Evolutionary conservation across 352 stramenopile genomes (phyloP).

Genomic region (Globisporangium cystogenes): DNA sequence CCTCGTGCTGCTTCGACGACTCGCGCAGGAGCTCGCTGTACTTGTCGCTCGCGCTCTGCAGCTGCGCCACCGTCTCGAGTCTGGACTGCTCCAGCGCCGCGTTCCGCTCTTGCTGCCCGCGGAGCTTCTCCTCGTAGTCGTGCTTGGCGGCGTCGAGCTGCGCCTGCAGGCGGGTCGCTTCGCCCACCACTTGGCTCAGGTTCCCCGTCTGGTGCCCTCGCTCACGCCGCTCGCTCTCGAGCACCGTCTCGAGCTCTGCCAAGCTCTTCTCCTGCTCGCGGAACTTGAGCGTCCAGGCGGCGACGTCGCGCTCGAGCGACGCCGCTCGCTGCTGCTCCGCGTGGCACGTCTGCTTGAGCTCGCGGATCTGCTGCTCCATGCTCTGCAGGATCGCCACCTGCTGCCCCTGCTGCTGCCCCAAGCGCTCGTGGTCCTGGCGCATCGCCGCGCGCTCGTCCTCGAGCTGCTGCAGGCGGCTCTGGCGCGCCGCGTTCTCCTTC

Average conservation of each 20-base stretch:
- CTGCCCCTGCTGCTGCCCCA: slow-evolving; percentile 32
- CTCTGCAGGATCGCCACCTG: slow-evolving; percentile 29
- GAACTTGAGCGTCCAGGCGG: slow-evolving; percentile 30
- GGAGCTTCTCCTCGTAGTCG: slow-evolving; percentile 49
- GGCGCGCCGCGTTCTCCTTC: slow-evolving; percentile 33
- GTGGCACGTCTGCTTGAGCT: slow-evolving; percentile 39
- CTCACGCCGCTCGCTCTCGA: slow-evolving; percentile 14
- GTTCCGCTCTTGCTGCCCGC: slow-evolving; percentile 33
- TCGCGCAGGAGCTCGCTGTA: slow-evolving; percentile 22
- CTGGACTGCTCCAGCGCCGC: slow-evolving; percentile 31
- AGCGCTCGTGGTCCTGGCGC: slow-evolving; percentile 34
- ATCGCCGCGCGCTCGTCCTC: slow-evolving; percentile 31
- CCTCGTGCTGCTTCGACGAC: slow-evolving; percentile 30
- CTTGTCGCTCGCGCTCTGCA: slow-evolving; percentile 28
- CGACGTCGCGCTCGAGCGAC: slow-evolving; percentile 28
- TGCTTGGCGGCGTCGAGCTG: slow-evolving; percentile 31
- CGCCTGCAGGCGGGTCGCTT: slow-evolving; percentile 38
- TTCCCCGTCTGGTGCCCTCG: slow-evolving; percentile 21
- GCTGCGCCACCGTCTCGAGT: slow-evolving; percentile 26
- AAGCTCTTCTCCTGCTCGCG: slow-evolving; percentile 26
- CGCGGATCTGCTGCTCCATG: slow-evolving; percentile 36
- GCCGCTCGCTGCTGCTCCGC: slow-evolving; percentile 21
- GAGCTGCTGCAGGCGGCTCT: slow-evolving; percentile 37
- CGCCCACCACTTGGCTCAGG: slow-evolving; percentile 31
- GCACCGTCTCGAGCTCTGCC: slow-evolving; percentile 25